Base-by-base conservation (phyloP, 1,284 basidiomycete genomes). In the Malassezia globosa region DNA sequence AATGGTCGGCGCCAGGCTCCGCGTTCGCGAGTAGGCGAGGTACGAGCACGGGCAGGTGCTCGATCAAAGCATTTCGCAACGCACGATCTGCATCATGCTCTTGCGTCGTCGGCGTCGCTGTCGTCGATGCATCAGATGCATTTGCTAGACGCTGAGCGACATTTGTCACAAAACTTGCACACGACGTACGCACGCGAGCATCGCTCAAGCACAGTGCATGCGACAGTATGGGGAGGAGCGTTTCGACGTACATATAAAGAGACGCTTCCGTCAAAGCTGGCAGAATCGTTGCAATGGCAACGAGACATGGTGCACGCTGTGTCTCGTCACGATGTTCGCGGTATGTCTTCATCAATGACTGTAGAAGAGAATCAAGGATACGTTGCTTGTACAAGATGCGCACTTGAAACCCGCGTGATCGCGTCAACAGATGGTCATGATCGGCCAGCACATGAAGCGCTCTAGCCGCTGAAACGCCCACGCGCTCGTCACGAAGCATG, bases 171-270 rank as follows among this genome's bases (percentile, higher is more conserved):
- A 83, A 84, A 45, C 84, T 80, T 41, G 95, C 84, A 27, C 89
- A 83, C 70, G 84, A 82, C 2, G 78, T 77, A 16, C 86, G 80
- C 49, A 90, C 81, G 19, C 79, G 77, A 4, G 79, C 72, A 67
- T 88, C 83, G 1, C 81, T 79, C 1, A 94, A 74, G 31, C 83
- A 79, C 6, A 97, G 78, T 1, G 86, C 83, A 18, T 85, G 85
- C 38, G 97, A 76, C 1, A 99, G 78, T 14, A 96, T 76, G 0
- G 92, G 89, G 58, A 95, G 80, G 13, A 96, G 78, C 83, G 92
- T 64, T 1, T 25, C 21, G 19, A 63, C 42, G 4, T 43, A 39
- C 13, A 55, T 49, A 10, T 46, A 37, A 8, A 58, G 26, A 48
- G 53, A 45, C 1, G 82, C 77, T 52, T 83, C 82, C 0, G 90